These are phyloP conservation scores for Fraxinus platypoda DNA, from an alignment of 305 asterid species.

Conservation along the genomic window DNA sequence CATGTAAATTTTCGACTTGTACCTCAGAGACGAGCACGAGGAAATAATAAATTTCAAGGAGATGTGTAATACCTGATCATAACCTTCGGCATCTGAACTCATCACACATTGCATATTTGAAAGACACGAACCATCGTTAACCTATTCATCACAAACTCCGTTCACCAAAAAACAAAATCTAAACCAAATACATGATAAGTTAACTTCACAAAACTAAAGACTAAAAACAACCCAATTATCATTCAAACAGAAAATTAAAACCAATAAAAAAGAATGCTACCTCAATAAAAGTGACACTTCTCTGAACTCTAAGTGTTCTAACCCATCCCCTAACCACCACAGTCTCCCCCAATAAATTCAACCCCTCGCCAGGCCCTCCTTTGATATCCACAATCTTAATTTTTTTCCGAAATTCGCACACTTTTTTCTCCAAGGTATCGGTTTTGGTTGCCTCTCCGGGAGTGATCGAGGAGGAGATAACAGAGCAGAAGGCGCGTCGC, in stretches of 20 bases:
- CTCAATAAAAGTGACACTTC: slow-evolving; percentile 80
- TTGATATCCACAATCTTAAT: slow-evolving; percentile 72
- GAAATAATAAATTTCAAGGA: not conserved
- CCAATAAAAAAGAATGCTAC: slow-evolving; percentile 26
- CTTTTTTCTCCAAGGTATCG: slow-evolving; percentile 39
- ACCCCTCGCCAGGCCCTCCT: slow-evolving; percentile 70
- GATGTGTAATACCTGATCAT: slow-evolving; percentile 65
- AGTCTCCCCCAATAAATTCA: slow-evolving; percentile 61
- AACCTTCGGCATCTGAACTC: slow-evolving; percentile 78
- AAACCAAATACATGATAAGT: not conserved
- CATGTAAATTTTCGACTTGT: not conserved
- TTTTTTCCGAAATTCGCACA: slow-evolving; percentile 71
- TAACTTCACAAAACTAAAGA: not conserved
- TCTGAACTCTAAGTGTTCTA: slow-evolving; percentile 79
- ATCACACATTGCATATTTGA: slow-evolving; percentile 94
- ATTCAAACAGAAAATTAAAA: not conserved
- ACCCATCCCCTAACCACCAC: slow-evolving; percentile 89
- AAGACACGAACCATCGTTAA: slow-evolving; percentile 97
- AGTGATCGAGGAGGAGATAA: slow-evolving; percentile 47
- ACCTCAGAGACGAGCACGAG: too few relatives aligned
- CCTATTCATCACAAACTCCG: slow-evolving; percentile 42
- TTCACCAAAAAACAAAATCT: slow-evolving; percentile 5
- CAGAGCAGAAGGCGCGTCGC: slow-evolving; percentile 51
- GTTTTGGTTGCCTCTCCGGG: slow-evolving; percentile 55
- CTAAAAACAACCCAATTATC: not conserved